phyloP scores from a whole-genome alignment of 2,329 filamentous ascomycete species.

The Paecilomyces fulvus region DNA sequence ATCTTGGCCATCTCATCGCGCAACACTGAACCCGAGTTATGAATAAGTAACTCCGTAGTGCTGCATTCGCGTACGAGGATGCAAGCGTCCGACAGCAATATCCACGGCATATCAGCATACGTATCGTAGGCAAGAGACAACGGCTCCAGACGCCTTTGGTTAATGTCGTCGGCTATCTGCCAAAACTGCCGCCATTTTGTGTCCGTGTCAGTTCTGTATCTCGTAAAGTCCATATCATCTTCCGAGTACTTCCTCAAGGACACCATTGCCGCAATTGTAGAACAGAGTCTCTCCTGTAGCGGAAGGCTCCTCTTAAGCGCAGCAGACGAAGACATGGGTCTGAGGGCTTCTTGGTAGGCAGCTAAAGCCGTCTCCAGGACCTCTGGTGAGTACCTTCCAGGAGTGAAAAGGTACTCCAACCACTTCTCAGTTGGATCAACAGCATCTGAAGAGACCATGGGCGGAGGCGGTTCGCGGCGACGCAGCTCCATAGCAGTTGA shows the following conservation, averaged over 20 bases:
- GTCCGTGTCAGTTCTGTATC: conserved; percentile 65
- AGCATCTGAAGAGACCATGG: conserved; percentile 55
- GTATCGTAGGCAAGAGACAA: conserved; percentile 69
- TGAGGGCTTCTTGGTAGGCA: conserved; percentile 65
- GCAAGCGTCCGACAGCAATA: conserved; percentile 73
- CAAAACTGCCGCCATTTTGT: conserved; percentile 87
- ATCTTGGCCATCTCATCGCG: conserved; percentile 29
- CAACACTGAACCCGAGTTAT: conserved; percentile 50
- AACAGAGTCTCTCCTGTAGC: conserved; percentile 68
- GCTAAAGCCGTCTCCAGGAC: conserved; percentile 76
- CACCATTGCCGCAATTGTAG: conserved; percentile 61
- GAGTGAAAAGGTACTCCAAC: conserved; percentile 73
- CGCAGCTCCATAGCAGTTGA: conserved; percentile 55
- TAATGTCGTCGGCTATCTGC: conserved; percentile 73
- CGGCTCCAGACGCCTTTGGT: conserved; percentile 76
- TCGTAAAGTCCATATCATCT: conserved; percentile 63
- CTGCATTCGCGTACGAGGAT: conserved; percentile 74
- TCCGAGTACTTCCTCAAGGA: conserved; percentile 53
- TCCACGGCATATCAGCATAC: conserved; percentile 66
- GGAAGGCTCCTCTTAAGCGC: conserved; percentile 41
- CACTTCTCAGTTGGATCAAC: conserved; percentile 73
- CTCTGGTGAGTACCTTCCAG: conserved; percentile 69
- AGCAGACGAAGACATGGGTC: conserved; percentile 34
- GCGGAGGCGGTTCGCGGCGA: conserved; percentile 44
- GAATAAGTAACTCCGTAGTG: conserved; percentile 62